These are phyloP conservation scores for Lactarius psammicola DNA, from an alignment of 768 basidiomycete species.

Conservation along the genomic window DNA sequence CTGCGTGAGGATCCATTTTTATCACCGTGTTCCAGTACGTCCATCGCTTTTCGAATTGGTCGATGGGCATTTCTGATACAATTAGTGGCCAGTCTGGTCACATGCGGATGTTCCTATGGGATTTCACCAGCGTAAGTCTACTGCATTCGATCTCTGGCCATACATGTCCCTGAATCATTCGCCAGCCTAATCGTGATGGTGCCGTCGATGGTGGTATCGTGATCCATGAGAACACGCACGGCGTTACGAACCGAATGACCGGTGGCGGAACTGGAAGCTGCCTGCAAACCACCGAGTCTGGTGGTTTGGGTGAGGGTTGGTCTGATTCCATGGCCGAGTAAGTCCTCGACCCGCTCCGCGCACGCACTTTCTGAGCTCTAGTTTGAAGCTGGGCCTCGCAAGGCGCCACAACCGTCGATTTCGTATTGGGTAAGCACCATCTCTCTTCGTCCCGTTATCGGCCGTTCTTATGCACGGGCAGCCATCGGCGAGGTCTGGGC, in stretches of 20 bases:
- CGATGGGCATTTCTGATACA: background rate
- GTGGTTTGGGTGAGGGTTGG: conserved; percentile 72
- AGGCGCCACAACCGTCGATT: conserved; percentile 39
- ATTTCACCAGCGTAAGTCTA: conserved; percentile 33
- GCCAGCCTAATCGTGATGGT: conserved; percentile 59
- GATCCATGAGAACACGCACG: conserved; percentile 46
- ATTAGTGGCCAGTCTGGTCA: conserved; percentile 39
- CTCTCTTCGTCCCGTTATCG: background rate
- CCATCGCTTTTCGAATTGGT: background rate
- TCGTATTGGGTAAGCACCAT: conserved; percentile 30
- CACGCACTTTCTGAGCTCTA: conserved; percentile 9
- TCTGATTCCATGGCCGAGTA: conserved; percentile 43
- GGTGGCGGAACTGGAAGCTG: conserved; percentile 58
- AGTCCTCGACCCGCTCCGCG: background rate
- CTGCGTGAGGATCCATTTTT: conserved; percentile 26
- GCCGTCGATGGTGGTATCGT: conserved; percentile 60
- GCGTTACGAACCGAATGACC: conserved; percentile 43
- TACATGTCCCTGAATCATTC: background rate
- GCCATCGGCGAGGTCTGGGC: conserved; percentile 61
- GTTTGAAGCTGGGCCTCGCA: conserved; percentile 38
- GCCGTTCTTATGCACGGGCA: conserved; percentile 21
- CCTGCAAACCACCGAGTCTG: conserved; percentile 59
- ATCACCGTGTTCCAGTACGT: conserved; percentile 27
- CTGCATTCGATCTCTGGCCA: conserved; percentile 22
- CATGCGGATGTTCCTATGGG: conserved; percentile 44